phyloP scores from a whole-genome alignment of 345 rosid species.

The Carallia brachiata region DNA sequence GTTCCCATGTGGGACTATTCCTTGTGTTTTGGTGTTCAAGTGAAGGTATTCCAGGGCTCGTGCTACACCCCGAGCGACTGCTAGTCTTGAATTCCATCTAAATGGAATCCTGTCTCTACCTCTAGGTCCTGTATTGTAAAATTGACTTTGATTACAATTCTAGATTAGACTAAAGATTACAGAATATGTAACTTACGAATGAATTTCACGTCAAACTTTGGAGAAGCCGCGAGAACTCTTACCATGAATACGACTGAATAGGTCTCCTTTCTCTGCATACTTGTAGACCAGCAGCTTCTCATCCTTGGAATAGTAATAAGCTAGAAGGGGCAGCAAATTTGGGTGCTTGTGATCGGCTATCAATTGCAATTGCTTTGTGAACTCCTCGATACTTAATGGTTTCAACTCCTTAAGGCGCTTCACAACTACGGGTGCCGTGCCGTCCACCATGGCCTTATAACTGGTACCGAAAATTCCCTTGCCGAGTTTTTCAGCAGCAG shows the following conservation, averaged over 20 bases:
- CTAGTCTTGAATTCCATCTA: conserved; percentile 47
- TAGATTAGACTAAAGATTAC: background rate
- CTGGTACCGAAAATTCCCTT: conserved; percentile 46
- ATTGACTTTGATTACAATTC: background rate
- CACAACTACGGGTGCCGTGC: conserved; percentile 34
- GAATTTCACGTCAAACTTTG: too few relatives aligned
- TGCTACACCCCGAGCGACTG: conserved; percentile 44
- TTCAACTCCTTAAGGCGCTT: conserved; percentile 46
- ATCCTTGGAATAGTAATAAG: conserved; percentile 62
- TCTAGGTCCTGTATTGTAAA: conserved; percentile 33
- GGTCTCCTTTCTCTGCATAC: conserved; percentile 44
- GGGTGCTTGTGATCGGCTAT: conserved; percentile 42
- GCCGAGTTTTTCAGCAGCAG: conserved; percentile 52
- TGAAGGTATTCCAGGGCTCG: conserved; percentile 55
- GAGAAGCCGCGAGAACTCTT: background rate
- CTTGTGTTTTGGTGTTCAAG: conserved; percentile 15
- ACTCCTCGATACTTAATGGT: conserved; percentile 44
- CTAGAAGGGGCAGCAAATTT: conserved; percentile 57
- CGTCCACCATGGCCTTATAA: conserved; percentile 44
- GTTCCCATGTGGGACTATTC: conserved; percentile 49
- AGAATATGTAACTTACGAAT: too few relatives aligned
- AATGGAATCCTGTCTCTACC: conserved; percentile 41
- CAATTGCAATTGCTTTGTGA: conserved; percentile 29
- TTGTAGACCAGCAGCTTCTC: conserved; percentile 55
- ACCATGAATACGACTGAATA: conserved; percentile 55